Conservation (phyloP, 768 basidiomycete species). For the Lactarius akahatsu region DNA sequence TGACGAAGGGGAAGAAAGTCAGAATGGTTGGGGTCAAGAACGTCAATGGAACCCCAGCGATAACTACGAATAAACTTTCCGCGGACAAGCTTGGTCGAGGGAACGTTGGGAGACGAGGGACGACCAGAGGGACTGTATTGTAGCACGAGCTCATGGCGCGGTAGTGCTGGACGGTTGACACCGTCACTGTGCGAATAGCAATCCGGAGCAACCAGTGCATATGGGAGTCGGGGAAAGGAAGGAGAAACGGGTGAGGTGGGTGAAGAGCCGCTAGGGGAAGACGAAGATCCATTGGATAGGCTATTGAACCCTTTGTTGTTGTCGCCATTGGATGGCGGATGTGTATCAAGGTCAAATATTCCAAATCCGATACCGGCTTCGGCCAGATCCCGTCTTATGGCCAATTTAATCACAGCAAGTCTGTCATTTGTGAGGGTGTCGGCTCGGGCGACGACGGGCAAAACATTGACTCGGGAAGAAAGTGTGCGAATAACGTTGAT, state of each 20-base stretch:
- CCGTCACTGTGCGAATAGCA: constrained; percentile 84
- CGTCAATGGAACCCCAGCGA: constrained; percentile 83
- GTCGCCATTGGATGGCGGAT: constrained; percentile 51
- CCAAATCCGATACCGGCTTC: constrained; percentile 87
- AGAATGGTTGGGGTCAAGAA: constrained; percentile 73
- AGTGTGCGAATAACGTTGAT: constrained; percentile 76
- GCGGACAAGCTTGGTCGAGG: constrained; percentile 61
- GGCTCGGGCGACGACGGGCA: constrained; percentile 80
- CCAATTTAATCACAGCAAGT: constrained; percentile 73
- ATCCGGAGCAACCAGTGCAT: constrained; percentile 82
- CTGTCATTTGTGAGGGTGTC: constrained; percentile 82
- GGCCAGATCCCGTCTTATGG: constrained; percentile 76
- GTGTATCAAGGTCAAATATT: constrained; percentile 77
- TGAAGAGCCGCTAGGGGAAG: constrained; percentile 55
- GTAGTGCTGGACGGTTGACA: constrained; percentile 52
- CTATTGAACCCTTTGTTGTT: constrained; percentile 52
- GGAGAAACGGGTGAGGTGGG: constrained; percentile 65
- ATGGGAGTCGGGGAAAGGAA: constrained; percentile 68
- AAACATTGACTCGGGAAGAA: constrained; percentile 81
- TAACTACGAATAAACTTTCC: constrained; percentile 72
- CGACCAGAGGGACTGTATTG: constrained; percentile 67
- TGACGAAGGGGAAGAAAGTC: constrained; percentile 77
- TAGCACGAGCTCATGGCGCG: constrained; percentile 70
- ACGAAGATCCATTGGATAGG: constrained; percentile 52
- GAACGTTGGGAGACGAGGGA: constrained; percentile 34